Evolutionary conservation across 371 early-diverging fungal genomes (phyloP).

Genomic region (Mitosporidium daphniae): DNA sequence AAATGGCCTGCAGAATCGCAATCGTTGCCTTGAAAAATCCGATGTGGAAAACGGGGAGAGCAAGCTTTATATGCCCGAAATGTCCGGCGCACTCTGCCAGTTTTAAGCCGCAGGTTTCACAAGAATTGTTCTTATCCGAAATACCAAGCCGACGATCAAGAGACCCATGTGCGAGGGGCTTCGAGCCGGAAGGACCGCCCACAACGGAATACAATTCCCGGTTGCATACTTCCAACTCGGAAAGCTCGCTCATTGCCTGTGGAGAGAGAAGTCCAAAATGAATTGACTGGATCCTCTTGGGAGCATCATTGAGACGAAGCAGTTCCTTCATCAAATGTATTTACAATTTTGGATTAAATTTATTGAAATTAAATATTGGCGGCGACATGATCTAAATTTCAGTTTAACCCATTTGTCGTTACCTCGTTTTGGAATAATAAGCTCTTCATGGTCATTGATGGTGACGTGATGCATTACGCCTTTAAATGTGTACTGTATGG

Average conservation of each 20-base stretch:
- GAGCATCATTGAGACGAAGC: too few relatives aligned
- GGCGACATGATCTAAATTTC: too few relatives aligned
- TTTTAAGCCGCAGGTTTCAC: slow-evolving; percentile 62
- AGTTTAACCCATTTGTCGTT: too few relatives aligned
- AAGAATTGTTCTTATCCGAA: slow-evolving; percentile 31
- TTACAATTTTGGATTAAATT: too few relatives aligned
- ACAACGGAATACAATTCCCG: slow-evolving; percentile 72
- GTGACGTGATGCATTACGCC: too few relatives aligned
- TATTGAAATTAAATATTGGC: too few relatives aligned
- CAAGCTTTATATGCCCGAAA: slow-evolving; percentile 70
- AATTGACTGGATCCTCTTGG: too few relatives aligned
- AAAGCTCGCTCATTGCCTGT: slow-evolving; percentile 31
- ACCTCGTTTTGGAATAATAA: too few relatives aligned
- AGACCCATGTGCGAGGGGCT: slow-evolving; percentile 5
- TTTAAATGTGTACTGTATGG: too few relatives aligned
- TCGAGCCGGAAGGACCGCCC: too few relatives aligned
- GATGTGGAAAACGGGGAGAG: slow-evolving; percentile 84
- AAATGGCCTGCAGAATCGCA: slow-evolving; percentile 65
- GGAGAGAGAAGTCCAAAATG: slow-evolving; percentile 54
- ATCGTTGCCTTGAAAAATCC: slow-evolving; percentile 69
- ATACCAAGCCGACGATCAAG: slow-evolving; percentile 7
- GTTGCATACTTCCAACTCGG: slow-evolving; percentile 52
- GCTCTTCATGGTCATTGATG: too few relatives aligned
- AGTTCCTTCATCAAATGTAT: too few relatives aligned
- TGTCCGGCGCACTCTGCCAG: slow-evolving; percentile 85